Percentiles rank a stretch among this genome's conserved stretches.
phyloP scores from a whole-genome alignment of 495 filamentous ascomycete species.

The Aspergillus funiculosus region DNA sequence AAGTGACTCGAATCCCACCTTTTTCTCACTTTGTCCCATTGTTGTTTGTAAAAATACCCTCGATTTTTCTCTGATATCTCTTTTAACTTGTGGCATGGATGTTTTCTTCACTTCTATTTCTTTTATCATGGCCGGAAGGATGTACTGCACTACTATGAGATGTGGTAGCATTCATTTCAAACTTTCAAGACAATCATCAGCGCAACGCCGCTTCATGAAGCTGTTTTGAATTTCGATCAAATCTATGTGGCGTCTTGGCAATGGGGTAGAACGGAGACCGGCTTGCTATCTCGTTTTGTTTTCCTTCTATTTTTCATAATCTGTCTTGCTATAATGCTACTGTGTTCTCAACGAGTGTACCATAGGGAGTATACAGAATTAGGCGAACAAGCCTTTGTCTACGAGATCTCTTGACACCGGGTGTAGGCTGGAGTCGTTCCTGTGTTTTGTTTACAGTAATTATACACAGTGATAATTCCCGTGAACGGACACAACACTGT shows the following conservation, averaged over 20 bases:
- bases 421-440: too few species aligned
- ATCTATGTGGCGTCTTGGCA: slow-evolving; percentile 20
- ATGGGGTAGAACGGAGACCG: slow-evolving; percentile 21
- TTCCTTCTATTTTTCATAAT: slow-evolving; percentile 3
- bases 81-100: slow-evolving; percentile 8
- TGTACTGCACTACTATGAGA: background rate
- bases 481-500: too few species aligned
- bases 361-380: slow-evolving; percentile 22
- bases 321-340: slow-evolving; percentile 5
- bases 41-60: slow-evolving; percentile 26
- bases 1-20: too few species aligned
- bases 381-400: too few species aligned
- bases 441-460: too few species aligned
- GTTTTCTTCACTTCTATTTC: background rate
- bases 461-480: too few species aligned
- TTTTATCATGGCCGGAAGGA: background rate
- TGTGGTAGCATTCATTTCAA: slow-evolving; percentile 4
- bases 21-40: slow-evolving; percentile 8
- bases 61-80: slow-evolving; percentile 10
- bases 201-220: slow-evolving; percentile 2
- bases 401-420: too few species aligned
- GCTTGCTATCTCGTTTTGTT: slow-evolving; percentile 4
- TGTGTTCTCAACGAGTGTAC: slow-evolving; percentile 14
- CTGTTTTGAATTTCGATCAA: background rate
- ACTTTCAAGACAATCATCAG: background rate